Evolutionary conservation across 306 rosid genomes (phyloP).

Genomic region (Ceratonia siliqua): DNA sequence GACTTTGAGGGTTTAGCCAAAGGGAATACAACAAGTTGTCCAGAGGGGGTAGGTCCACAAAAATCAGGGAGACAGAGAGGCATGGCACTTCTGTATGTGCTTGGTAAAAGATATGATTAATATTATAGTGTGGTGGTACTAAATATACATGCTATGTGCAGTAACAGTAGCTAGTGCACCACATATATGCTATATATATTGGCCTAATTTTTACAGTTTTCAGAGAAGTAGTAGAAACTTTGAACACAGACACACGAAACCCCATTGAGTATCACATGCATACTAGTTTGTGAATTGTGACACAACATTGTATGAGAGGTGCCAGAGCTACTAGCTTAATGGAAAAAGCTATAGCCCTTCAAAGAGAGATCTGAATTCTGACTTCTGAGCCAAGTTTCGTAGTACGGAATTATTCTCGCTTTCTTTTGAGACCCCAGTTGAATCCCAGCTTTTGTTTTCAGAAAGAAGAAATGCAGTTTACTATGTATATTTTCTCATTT

Average conservation of each 20-base stretch:
- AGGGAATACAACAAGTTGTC: conserved; percentile 42
- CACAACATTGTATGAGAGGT: conserved; percentile 43
- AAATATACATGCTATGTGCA: neutral
- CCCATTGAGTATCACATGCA: conserved; percentile 38
- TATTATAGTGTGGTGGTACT: conserved; percentile 3
- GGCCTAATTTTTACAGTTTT: conserved; percentile 6
- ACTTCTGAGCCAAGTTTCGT: conserved; percentile 40
- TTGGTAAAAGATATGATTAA: conserved; percentile 36
- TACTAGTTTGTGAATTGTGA: conserved; percentile 44
- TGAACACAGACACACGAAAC: conserved; percentile 50
- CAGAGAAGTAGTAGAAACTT: conserved; percentile 40
- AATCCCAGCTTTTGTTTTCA: conserved; percentile 3
- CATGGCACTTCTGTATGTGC: conserved; percentile 53
- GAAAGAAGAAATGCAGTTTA: neutral
- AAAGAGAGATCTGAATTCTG: conserved; percentile 39
- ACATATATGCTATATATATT: neutral
- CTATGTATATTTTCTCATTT: neutral
- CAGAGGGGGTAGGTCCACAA: conserved; percentile 53
- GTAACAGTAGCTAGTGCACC: neutral
- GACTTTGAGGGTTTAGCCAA: conserved; percentile 38
- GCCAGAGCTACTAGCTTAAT: conserved; percentile 5
- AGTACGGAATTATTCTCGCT: conserved; percentile 51
- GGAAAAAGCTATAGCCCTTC: conserved; percentile 37
- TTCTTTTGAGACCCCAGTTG: conserved; percentile 24
- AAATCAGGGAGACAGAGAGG: conserved; percentile 49